Base-by-base conservation (phyloP, 805 yeast species). In the Scheffersomyces coipomensis region DNA sequence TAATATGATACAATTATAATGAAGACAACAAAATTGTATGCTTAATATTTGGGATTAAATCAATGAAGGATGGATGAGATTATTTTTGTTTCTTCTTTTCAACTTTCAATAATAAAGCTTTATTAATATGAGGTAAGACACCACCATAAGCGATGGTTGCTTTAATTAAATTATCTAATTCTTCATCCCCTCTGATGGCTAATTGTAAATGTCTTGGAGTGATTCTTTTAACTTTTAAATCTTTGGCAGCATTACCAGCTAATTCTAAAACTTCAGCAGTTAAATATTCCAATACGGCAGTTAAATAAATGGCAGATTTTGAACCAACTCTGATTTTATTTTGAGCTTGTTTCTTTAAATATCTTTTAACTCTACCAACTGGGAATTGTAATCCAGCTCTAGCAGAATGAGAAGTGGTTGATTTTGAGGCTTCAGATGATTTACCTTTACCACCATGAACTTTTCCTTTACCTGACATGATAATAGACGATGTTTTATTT, bases 191-290 rank as follows among this genome's bases (percentile, higher is more conserved):
- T 75, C 98, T 88, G 60, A 90, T 90, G 46, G 98, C 98, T 58
- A 90, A 78, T 68, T 90, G 97, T 60, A 90, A 76, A 68, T 90
- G 98, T 72, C 98, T 87, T 58, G 98, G 98, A 15, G 96, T 89
- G 64, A 90, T 90, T 83, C 98, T 88, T 71, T 90, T 89, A 53
- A 88, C 93, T 65, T 88, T 87, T 64, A 88, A 76, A 60, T 91
- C 97, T 66, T 91, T 89, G 33, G 98, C 97, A 26, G 98, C 98
- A 64, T 91, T 91, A 69, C 98, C 97, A 43, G 98, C 97, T 77
- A 91, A 76, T 74, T 91, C 98, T 57, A 91, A 78, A 36, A 91
- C 96, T 75, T 91, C 98, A 27, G 98, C 97, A 39, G 97, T 89
- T 60, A 91, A 75, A 71, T 91, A 91, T 68, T 91, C 98, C 51